phyloP scores from a whole-genome alignment of 352 stramenopile species.

The Chrysophaeum taylorii region DNA sequence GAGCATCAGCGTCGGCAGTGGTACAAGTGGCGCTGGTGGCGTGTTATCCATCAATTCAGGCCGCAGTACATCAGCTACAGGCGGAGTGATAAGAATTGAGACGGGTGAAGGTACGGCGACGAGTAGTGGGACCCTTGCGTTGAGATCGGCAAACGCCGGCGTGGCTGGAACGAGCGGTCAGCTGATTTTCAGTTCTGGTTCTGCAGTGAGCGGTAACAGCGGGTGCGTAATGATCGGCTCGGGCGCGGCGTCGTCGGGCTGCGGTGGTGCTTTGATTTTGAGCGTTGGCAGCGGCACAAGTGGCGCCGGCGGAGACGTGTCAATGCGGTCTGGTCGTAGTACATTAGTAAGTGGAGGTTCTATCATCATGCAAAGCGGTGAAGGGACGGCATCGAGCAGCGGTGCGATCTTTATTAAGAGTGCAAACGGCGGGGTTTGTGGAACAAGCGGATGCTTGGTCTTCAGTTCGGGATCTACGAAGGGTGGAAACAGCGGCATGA shows the following conservation, averaged over 20 bases:
- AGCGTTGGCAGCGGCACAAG: background rate
- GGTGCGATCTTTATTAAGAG: background rate
- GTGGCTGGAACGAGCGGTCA: conserved; percentile 14
- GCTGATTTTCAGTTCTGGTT: conserved; percentile 27
- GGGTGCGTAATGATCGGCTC: background rate
- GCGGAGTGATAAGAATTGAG: background rate
- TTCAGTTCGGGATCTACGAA: conserved; percentile 27
- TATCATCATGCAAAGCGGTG: background rate
- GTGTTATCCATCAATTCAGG: conserved; percentile 16
- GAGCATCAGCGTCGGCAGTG: conserved; percentile 26
- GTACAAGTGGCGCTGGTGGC: conserved; percentile 23
- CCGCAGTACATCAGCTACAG: conserved; percentile 15
- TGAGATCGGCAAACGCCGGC: conserved; percentile 30
- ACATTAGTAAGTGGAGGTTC: background rate
- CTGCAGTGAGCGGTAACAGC: conserved; percentile 8
- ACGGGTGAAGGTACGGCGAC: conserved; percentile 2
- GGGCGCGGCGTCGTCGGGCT: conserved; percentile 6
- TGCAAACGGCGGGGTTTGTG: background rate
- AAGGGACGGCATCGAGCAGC: background rate
- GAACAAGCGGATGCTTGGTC: conserved; percentile 19
- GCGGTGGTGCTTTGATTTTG: conserved; percentile 21
- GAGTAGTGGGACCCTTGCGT: conserved; percentile 12
- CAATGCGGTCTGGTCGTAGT: background rate
- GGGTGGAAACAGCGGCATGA: conserved; percentile 22
- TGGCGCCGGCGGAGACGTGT: background rate